phyloP scores from a whole-genome alignment of 2,329 filamentous ascomycete genomes.

The Neofusicoccum kwambonambiense region DNA sequence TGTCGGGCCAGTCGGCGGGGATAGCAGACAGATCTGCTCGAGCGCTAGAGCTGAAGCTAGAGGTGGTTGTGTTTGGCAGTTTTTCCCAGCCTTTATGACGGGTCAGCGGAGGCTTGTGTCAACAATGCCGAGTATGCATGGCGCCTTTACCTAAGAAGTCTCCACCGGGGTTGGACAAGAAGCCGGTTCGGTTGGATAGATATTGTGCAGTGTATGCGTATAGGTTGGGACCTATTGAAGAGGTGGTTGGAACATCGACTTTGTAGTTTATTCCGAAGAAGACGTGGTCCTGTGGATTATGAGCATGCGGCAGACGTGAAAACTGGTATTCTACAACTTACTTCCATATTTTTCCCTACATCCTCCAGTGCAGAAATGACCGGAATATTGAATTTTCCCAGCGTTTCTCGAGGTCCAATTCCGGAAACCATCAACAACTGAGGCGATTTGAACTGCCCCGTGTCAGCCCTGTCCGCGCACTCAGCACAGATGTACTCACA shows the following conservation, averaged over 20 bases:
- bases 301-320: constrained; percentile 24
- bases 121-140: too few species aligned
- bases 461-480: too few species aligned
- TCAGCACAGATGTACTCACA: too few species aligned
- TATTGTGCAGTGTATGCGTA: background rate
- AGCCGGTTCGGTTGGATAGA: background rate
- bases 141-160: background rate
- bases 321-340: too few species aligned
- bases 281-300: constrained; percentile 24
- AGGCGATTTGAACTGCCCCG: too few species aligned
- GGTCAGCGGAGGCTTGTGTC: too few species aligned
- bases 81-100: background rate
- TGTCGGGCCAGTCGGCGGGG: constrained; percentile 24
- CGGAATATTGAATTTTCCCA: constrained; percentile 25
- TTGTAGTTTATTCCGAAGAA: constrained; percentile 25
- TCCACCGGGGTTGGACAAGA: background rate
- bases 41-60: background rate
- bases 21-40: background rate
- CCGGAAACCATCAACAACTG: too few species aligned
- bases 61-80: background rate
- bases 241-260: constrained; percentile 14
- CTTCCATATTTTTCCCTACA: too few species aligned
- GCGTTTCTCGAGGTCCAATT: background rate
- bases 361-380: constrained; percentile 18
- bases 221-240: background rate